These are phyloP conservation scores for Podospora pseudoanserina DNA, from an alignment of 495 filamentous ascomycete species.

Conservation along the genomic window DNA sequence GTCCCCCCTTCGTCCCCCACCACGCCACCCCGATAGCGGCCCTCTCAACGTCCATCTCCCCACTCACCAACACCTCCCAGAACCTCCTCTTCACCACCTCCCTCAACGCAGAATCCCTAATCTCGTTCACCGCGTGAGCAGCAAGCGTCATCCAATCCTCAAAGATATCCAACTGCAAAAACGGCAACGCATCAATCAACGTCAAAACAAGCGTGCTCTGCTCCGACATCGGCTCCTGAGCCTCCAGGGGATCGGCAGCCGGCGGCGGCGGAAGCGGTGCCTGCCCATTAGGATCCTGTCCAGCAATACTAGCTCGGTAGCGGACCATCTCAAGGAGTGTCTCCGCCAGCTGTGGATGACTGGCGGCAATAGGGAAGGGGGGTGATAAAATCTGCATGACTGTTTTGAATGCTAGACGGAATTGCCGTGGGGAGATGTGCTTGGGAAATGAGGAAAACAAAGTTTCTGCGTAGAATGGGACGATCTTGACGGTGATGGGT, in stretches of 20 bases:
- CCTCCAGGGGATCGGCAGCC: slow-evolving; percentile 17
- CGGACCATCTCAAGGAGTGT: slow-evolving; percentile 77
- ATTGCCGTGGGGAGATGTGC: slow-evolving; percentile 82
- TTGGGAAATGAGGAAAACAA: slow-evolving; percentile 80
- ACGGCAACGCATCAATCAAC: slow-evolving; percentile 77
- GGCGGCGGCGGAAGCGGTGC: slow-evolving; percentile 29
- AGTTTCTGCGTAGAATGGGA: slow-evolving; percentile 82
- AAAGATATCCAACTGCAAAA: slow-evolving; percentile 63
- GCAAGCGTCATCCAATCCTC: slow-evolving; percentile 62
- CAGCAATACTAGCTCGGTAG: slow-evolving; percentile 50
- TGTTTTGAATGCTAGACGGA: slow-evolving; percentile 88
- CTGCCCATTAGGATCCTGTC: slow-evolving; percentile 45
- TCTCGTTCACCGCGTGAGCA: slow-evolving; percentile 61
- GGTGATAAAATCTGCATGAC: slow-evolving; percentile 82
- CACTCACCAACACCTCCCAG: slow-evolving; percentile 77
- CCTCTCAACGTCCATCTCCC: slow-evolving; percentile 90
- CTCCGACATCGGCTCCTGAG: slow-evolving; percentile 56
- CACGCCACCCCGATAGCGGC: slow-evolving; percentile 77
- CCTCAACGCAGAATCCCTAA: slow-evolving; percentile 60
- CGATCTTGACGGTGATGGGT: slow-evolving; percentile 63
- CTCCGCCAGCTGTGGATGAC: slow-evolving; percentile 71
- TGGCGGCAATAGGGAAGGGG: slow-evolving; percentile 66
- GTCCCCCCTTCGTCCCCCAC: slow-evolving; percentile 61
- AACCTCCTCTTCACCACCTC: slow-evolving; percentile 67
- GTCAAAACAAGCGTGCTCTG: slow-evolving; percentile 77